A percentile compares a stretch with the other conserved stretches of the same genome.
phyloP scores from a whole-genome alignment of 345 rosid genomes.

The Xanthoceras sorbifolium region DNA sequence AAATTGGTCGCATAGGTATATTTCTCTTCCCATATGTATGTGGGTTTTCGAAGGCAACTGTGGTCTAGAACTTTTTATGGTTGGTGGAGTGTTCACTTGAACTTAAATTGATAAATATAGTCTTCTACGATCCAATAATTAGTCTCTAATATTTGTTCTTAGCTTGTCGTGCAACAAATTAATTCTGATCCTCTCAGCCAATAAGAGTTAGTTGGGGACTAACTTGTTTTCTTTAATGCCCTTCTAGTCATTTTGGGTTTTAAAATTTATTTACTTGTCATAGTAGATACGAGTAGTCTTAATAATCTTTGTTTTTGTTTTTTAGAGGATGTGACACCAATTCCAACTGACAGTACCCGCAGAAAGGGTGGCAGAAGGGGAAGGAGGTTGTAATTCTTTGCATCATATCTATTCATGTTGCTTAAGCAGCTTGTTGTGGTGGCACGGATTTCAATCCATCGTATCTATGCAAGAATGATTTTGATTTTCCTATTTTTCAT shows the following conservation, averaged over 20 bases:
- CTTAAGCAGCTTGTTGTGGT: constrained; percentile 25
- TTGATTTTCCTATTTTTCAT: neutral
- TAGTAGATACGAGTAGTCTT: neutral
- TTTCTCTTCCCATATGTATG: neutral
- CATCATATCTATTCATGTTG: neutral
- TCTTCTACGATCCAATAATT: neutral
- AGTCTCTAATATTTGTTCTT: neutral
- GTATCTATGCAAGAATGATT: constrained; percentile 11
- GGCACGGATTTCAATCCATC: neutral
- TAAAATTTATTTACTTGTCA: neutral
- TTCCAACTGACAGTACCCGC: constrained; percentile 91
- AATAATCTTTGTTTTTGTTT: neutral
- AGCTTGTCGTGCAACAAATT: neutral
- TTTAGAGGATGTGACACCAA: constrained; percentile 94
- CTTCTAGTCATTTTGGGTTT: neutral
- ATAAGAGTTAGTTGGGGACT: neutral
- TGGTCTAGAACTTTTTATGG: neutral
- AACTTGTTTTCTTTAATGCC: neutral
- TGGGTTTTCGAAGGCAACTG: neutral
- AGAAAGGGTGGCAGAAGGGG: constrained; percentile 95
- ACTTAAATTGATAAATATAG: neutral
- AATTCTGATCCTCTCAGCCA: neutral
- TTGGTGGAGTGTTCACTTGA: neutral
- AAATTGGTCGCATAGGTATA: constrained; percentile 86
- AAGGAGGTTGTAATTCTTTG: constrained; percentile 63